Percentiles rank a stretch among this genome's conserved stretches.
phyloP scores from a whole-genome alignment of 495 filamentous ascomycete genomes.

The Aspergillus ostianus region DNA sequence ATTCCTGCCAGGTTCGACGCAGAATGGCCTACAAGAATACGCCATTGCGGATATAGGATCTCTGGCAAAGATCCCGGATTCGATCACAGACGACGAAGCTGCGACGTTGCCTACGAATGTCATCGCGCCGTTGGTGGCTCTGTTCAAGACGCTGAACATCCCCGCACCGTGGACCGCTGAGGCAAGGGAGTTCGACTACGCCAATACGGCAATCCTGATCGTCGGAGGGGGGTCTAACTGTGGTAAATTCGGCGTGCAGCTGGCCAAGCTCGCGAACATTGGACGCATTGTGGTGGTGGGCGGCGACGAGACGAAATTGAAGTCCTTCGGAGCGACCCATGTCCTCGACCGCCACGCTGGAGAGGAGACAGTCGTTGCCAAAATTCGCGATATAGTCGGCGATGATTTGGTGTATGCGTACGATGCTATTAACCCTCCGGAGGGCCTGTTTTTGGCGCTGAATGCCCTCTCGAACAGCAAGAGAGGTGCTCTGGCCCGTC shows the following conservation, averaged over 20 bases:
- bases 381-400: slow-evolving; percentile 27
- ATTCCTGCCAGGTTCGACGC: slow-evolving; percentile 1
- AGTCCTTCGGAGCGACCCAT: slow-evolving; percentile 29
- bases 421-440: slow-evolving; percentile 24
- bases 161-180: slow-evolving; percentile 18
- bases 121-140: slow-evolving; percentile 22
- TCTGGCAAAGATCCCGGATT: slow-evolving; percentile 21
- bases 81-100: slow-evolving; percentile 24
- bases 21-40: slow-evolving; percentile 28
- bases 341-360: slow-evolving; percentile 27
- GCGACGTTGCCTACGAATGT: slow-evolving; percentile 28
- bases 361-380: slow-evolving; percentile 16
- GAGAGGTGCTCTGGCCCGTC: slow-evolving; percentile 25
- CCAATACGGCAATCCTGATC: slow-evolving; percentile 22
- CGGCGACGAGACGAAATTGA: background rate
- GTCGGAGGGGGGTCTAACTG: slow-evolving; percentile 32
- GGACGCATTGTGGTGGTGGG: slow-evolving; percentile 24
- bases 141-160: slow-evolving; percentile 25
- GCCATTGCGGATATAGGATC: slow-evolving; percentile 19
- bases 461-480: slow-evolving; percentile 27
- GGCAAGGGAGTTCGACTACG: slow-evolving; percentile 23
- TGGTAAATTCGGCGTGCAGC: slow-evolving; percentile 31
- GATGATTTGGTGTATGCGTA: slow-evolving; percentile 33
- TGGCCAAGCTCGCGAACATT: slow-evolving; percentile 25
- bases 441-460: slow-evolving; percentile 22